Base-by-base conservation (phyloP, 202 grass and related monocot genomes). In the Zizania palustris region DNA sequence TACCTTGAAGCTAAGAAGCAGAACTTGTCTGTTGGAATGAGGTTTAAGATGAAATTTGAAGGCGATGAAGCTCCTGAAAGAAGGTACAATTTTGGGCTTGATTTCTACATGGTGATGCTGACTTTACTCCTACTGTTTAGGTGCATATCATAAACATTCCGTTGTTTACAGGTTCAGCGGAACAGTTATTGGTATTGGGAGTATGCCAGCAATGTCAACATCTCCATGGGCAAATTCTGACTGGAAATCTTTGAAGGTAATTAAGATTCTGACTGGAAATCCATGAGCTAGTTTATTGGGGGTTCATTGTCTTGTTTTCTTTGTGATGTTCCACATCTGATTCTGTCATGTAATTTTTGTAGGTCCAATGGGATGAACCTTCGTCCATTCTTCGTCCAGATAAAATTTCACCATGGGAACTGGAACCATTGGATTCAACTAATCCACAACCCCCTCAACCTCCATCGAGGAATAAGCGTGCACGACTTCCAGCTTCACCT, bases 321-420 rank as follows among this genome's bases (percentile, higher is more conserved):
- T 74, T 43, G 53, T 76, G 71, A 28, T 50, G 16, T 60, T 61
- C 35, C 44, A 45, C 46, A 61, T 77, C 55, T 60, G n/a, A 87
- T 40, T 60, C 5, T 60, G n/a, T 84, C 46, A 57, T 71, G 45
- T 69, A 73, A 74, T 85, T 83, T 75, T 77, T 34, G 10, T 67
- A 99, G 96, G 96, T 99, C 56, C 96, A 93, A 89, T 99, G 92
- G 96, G 96, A 99, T 45, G 96, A 99, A 46, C 85, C 90, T 73
- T 99, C 92, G 5, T 86, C 90, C 4, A 93, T 96, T 72, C 83
- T 81, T 51, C 82, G 84, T 35, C 96, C 96, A 65, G 92, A 91
- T 36, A 82, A 82, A 85, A 80, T 99, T 72, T 99, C 96, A 45
- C 90, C 90, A 43, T 99, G 96, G 96, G 96, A 96, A 71, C 71